These are phyloP conservation scores for Fusarium bulbicola DNA, from an alignment of 2,329 filamentous ascomycete species.

Conservation along the genomic window DNA sequence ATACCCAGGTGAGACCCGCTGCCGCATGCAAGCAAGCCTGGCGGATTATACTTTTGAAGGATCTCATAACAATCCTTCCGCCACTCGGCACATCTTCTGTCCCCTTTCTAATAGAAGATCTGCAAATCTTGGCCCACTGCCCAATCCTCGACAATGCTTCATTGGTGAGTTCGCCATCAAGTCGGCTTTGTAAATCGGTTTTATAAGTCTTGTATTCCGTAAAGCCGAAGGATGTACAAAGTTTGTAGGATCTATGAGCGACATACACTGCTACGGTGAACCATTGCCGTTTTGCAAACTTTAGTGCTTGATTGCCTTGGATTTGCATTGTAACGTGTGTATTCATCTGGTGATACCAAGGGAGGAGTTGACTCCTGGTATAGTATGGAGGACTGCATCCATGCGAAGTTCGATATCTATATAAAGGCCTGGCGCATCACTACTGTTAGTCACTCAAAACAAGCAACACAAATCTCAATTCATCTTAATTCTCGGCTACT, in stretches of 20 bases:
- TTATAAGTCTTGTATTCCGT: too few relatives aligned
- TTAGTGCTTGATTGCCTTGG: background rate
- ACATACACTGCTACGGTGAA: background rate
- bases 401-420: background rate
- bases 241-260: background rate
- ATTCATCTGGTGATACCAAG: background rate
- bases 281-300: accelerated
- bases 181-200: background rate
- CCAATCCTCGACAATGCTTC: accelerated
- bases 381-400: accelerated
- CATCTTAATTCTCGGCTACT: too few relatives aligned
- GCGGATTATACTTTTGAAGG: background rate
- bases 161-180: background rate
- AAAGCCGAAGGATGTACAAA: background rate
- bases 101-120: background rate
- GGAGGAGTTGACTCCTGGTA: accelerated
- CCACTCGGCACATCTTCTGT: too few relatives aligned
- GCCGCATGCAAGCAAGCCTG: background rate
- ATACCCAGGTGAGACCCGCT: background rate
- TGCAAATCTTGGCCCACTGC: background rate
- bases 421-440: background rate
- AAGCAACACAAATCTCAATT: background rate
- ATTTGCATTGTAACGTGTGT: background rate
- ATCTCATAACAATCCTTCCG: background rate
- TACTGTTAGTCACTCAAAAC: background rate